Percentiles rank a stretch among this genome's conserved stretches.
Evolutionary conservation across 164 flowering plant genomes (phyloP).

Genomic region (Amborella trichopoda): DNA sequence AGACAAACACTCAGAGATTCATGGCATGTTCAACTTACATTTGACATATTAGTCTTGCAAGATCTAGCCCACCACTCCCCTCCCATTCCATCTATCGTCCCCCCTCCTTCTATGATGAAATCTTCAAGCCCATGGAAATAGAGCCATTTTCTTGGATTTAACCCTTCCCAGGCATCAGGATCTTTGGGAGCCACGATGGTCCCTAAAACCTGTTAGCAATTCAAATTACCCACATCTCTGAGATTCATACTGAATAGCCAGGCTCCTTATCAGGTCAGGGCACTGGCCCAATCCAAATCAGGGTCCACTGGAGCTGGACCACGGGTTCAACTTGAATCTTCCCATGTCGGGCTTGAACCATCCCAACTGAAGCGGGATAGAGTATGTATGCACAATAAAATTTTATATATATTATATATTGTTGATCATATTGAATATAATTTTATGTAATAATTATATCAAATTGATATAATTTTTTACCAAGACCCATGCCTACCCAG

Average conservation of each 20-base stretch:
- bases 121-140: slow-evolving; percentile 60
- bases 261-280: neutral
- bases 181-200: slow-evolving; percentile 58
- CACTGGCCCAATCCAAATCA: neutral
- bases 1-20: neutral
- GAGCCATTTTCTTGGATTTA: slow-evolving; percentile 65
- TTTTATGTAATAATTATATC: too few relatives aligned
- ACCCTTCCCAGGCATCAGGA: slow-evolving; percentile 61
- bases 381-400: too few relatives aligned
- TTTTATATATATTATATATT: too few relatives aligned
- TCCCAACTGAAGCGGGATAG: neutral
- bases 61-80: slow-evolving; percentile 82
- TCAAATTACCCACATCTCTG: neutral
- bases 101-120: slow-evolving; percentile 63
- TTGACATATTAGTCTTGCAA: slow-evolving; percentile 59
- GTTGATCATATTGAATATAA: too few relatives aligned
- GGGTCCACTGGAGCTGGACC: neutral
- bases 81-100: slow-evolving; percentile 79
- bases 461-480: too few relatives aligned
- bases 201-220: slow-evolving; percentile 46
- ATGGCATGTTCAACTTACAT: slow-evolving; percentile 23
- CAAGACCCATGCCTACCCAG: too few relatives aligned
- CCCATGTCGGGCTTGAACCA: neutral
- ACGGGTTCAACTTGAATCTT: neutral
- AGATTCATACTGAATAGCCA: neutral